These are phyloP conservation scores for Inonotus hispidus DNA, from an alignment of 1,284 basidiomycete genomes.

Conservation along the genomic window DNA sequence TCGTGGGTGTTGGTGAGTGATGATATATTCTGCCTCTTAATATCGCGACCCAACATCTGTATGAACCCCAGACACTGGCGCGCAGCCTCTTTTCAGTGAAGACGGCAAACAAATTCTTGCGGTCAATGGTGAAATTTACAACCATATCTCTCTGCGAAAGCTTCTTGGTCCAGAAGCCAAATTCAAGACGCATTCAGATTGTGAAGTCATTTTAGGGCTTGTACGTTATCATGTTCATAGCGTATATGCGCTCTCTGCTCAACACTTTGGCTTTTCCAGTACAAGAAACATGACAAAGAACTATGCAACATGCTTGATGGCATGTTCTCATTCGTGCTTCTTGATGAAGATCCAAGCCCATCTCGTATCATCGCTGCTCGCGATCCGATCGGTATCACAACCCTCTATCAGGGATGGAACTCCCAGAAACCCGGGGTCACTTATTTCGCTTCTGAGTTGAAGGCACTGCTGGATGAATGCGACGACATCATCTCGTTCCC, in stretches of 20 bases:
- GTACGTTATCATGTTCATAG: slow-evolving; percentile 39
- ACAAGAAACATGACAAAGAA: slow-evolving; percentile 74
- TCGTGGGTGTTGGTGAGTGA: slow-evolving; percentile 91
- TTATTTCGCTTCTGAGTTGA: slow-evolving; percentile 96
- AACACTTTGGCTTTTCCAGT: slow-evolving; percentile 43
- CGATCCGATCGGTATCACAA: slow-evolving; percentile 98
- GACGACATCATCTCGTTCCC: slow-evolving; percentile 96
- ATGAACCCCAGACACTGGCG: slow-evolving; percentile 76
- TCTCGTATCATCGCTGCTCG: slow-evolving; percentile 91
- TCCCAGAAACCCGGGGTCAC: slow-evolving; percentile 80
- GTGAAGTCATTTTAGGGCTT: slow-evolving; percentile 93
- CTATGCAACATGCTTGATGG: slow-evolving; percentile 87
- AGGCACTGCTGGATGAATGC: slow-evolving; percentile 89
- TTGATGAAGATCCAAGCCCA: slow-evolving; percentile 90
- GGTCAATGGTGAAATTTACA: slow-evolving; percentile 99
- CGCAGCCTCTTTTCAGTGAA: slow-evolving; percentile 88
- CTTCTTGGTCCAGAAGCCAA: slow-evolving; percentile 59
- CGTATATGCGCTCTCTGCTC: slow-evolving; percentile 4
- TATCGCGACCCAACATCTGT: not conserved
- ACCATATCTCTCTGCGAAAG: slow-evolving; percentile 83
- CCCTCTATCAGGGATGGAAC: slow-evolving; percentile 94
- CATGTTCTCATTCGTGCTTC: slow-evolving; percentile 97
- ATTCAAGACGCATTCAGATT: slow-evolving; percentile 98
- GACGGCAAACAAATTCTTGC: slow-evolving; percentile 85
- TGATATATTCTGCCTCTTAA: slow-evolving; percentile 21